Base-by-base conservation (phyloP, 768 basidiomycete species). In the Lactifluus pinguis region DNA sequence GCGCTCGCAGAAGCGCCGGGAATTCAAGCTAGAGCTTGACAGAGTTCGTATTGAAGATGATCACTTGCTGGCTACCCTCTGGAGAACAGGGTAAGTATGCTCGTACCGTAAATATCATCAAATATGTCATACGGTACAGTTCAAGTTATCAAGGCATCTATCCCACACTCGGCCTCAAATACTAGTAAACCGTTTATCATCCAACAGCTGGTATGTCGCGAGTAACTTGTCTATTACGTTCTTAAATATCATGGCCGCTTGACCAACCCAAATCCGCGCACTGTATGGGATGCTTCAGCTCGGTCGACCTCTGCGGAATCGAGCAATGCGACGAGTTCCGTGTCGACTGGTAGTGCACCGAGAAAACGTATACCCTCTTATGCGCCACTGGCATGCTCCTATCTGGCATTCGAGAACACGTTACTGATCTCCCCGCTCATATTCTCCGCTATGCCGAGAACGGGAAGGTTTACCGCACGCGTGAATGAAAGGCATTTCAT, bases 401-500 rank as follows among this genome's bases (percentile, higher is more conserved):
- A 14, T 93, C 93, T 5, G 85, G 25, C 25, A 25, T 1, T 87
- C 8, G 94, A 97, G 72, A 98, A 99, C 56, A 97, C 83, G 71
- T 95, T 92, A 76, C 86, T 92, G 66, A 98, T 77, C 72, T 98
- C 95, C 15, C 92, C 92, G 71, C 92, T 91, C 97, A 98, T 98
- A 75, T 98, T 99, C 71, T 98, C 97, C 67, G 98, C 85, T 53
- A 99, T 72, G 10, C 97, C 97, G 58, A 95, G 76, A 39, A 99
- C 86, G 14, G 88, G 93, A 13, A 98, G 77, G 53, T 83, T 81
- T 65, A 94, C 89, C 9, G 91, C 83, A 15, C 88, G 88, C 14
- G 95, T 91, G 75, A 99, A 99, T 42, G 94, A 95, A 61, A 98
- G 81, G 66, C 93, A 97, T 75, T 98, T 98, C 78, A 93, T 86